phyloP scores from a whole-genome alignment of 2,329 filamentous ascomycete species.

The Coniochaeta sp. region DNA sequence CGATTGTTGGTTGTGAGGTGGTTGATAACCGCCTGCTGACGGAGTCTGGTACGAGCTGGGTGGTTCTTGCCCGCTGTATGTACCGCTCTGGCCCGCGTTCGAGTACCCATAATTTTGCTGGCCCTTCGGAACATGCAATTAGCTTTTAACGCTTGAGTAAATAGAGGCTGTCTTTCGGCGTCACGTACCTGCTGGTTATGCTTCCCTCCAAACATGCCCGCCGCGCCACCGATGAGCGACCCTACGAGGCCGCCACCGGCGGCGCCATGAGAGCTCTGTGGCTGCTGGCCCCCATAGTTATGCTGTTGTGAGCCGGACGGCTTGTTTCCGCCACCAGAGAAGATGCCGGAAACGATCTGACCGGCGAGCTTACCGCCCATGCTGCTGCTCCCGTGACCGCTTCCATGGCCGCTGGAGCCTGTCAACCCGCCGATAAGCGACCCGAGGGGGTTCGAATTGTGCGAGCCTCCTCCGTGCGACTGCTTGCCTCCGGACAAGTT shows the following conservation, averaged over 20 bases:
- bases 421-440: slow-evolving; percentile 35
- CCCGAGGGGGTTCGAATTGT: slow-evolving; percentile 28
- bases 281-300: slow-evolving; percentile 42
- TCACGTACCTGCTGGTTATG: slow-evolving; percentile 30
- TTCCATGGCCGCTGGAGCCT: slow-evolving; percentile 18
- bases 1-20: slow-evolving; percentile 20
- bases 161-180: neutral
- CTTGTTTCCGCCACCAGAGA: slow-evolving; percentile 40
- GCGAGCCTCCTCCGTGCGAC: slow-evolving; percentile 26
- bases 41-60: slow-evolving; percentile 50
- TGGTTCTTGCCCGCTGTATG: slow-evolving; percentile 57
- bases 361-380: slow-evolving; percentile 47
- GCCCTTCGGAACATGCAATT: slow-evolving; percentile 21
- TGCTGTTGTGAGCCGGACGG: slow-evolving; percentile 29
- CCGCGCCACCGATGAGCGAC: slow-evolving; percentile 46
- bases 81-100: slow-evolving; percentile 42
- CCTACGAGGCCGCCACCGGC: slow-evolving; percentile 41
- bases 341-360: slow-evolving; percentile 47
- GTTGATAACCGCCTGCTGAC: slow-evolving; percentile 8
- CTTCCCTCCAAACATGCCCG: slow-evolving; percentile 43
- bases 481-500: slow-evolving; percentile 35
- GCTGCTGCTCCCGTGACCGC: slow-evolving; percentile 16
- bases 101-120: slow-evolving; percentile 61
- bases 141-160: neutral
- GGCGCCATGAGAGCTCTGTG: slow-evolving; percentile 28